These are phyloP conservation scores for Claviceps pazoutovae DNA, from an alignment of 2,329 filamentous ascomycete genomes.

Conservation along the genomic window DNA sequence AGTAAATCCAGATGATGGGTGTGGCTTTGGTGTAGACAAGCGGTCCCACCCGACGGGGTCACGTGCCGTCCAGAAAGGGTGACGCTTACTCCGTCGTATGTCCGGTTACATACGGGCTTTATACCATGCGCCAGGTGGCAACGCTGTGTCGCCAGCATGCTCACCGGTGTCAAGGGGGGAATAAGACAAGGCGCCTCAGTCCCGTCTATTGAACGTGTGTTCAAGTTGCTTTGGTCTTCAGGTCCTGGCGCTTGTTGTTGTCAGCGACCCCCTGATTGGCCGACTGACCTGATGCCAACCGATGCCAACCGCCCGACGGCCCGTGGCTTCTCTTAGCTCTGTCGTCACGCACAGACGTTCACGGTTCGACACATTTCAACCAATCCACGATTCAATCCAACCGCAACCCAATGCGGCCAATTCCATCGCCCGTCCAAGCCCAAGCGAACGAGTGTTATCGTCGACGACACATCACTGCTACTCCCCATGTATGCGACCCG, in stretches of 20 bases:
- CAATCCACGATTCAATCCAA: background rate
- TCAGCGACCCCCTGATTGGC: constrained; percentile 3
- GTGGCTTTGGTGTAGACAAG: background rate
- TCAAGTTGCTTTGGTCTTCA: no score
- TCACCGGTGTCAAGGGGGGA: background rate
- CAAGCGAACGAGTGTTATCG: background rate
- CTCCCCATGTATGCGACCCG: no score
- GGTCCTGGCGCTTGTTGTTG: background rate
- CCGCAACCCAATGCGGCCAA: no score
- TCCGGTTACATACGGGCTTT: background rate
- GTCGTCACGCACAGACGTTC: background rate
- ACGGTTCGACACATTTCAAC: no score
- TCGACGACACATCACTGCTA: background rate
- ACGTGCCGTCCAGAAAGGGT: background rate
- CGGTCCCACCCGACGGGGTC: background rate
- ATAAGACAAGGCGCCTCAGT: background rate
- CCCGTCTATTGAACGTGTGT: background rate
- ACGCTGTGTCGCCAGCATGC: background rate
- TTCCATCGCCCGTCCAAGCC: constrained; percentile 1
- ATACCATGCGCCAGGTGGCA: background rate
- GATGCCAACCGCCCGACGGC: background rate
- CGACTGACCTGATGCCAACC: constrained; percentile 1
- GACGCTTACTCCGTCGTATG: background rate
- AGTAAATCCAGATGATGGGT: background rate
- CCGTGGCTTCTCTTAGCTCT: background rate